Evolutionary conservation across 2,329 filamentous ascomycete genomes (phyloP), one percentile per base, ranked within the genome.

Genomic region (Penicillium psychrosexuale): DNA sequence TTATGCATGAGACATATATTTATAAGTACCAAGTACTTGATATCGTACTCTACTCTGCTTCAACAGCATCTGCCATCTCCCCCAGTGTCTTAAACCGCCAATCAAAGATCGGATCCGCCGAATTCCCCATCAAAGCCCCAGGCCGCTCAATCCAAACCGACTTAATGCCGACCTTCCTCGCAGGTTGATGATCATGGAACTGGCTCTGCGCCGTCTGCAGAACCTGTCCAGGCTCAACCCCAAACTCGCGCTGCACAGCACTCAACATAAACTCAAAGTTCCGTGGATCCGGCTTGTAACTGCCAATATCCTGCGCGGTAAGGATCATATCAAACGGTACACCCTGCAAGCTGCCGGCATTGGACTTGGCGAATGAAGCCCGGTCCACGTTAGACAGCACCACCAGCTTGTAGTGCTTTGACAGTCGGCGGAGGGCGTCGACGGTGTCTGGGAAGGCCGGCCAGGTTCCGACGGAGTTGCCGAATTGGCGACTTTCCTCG

Each of bases 271-370:
- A 87, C 53, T 82, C 76, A 61, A 91, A 91, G 64, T 90, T 90
- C 28, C 69, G 68, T 36, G 72, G 67, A 57, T 82, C 74, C 0
- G 89, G 89, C 75, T 91, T 91, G 70, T 91, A 91, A 7, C 77
- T 79, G 1, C 88, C 87, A 50, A 91, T 83, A 42, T 88, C 82
- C 71, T 91, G 77, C 1, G 88, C 88, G 2, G 87, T 90, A 70
- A 87, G 84, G 24, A 89, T 76, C 12, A 80, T 79, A 62, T 88
- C 86, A 64, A 90, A 86, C 12, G 58, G 55, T n/a, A 74, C 66
- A 0, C 78, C 80, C 17, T 74, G 67, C 12, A 90, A 72, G 27
- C 80, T 77, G 0, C 78, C 76, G 0, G 69, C 66, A 7, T 78
- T 74, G 1, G 80, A 80, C 22, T 70, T 71, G 0, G 70, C 62